phyloP scores from a whole-genome alignment of 306 rosid genomes.

The Heteromeles arbutifolia region DNA sequence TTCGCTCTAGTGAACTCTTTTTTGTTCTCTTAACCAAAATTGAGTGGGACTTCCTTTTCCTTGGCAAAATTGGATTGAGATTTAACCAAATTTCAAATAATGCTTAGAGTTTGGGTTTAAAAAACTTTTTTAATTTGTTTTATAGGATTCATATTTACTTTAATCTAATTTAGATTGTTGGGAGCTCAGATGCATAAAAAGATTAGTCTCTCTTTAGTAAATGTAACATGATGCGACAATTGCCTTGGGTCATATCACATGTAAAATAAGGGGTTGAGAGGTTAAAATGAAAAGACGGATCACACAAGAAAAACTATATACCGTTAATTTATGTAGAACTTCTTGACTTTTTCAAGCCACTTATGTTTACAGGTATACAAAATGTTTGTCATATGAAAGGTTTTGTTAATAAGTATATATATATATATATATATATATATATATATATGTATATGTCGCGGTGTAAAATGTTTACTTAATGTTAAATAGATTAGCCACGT shows the following conservation, averaged over 20 bases:
- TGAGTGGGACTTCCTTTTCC: not conserved
- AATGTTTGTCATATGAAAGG: not conserved
- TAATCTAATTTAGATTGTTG: too few species aligned
- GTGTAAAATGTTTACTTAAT: not conserved
- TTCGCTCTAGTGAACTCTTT: not conserved
- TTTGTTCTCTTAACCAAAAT: not conserved
- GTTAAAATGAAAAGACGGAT: too few species aligned
- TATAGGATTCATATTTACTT: not conserved
- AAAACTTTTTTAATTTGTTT: not conserved
- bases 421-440: too few species aligned
- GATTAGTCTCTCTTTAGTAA: too few species aligned
- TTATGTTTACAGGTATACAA: not conserved
- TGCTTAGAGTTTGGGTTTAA: not conserved
- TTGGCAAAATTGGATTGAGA: not conserved
- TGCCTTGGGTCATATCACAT: too few species aligned
- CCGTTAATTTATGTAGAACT: too few species aligned
- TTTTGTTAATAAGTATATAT: not conserved
- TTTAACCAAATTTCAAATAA: not conserved
- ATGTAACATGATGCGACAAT: too few species aligned
- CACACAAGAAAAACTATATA: too few species aligned
- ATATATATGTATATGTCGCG: too few species aligned
- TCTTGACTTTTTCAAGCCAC: too few species aligned
- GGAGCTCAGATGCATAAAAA: too few species aligned
- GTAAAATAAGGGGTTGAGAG: too few species aligned
- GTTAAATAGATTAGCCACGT: not conserved